phyloP scores from a whole-genome alignment of 2,329 filamentous ascomycete genomes.

The Fusarium transvaalense region DNA sequence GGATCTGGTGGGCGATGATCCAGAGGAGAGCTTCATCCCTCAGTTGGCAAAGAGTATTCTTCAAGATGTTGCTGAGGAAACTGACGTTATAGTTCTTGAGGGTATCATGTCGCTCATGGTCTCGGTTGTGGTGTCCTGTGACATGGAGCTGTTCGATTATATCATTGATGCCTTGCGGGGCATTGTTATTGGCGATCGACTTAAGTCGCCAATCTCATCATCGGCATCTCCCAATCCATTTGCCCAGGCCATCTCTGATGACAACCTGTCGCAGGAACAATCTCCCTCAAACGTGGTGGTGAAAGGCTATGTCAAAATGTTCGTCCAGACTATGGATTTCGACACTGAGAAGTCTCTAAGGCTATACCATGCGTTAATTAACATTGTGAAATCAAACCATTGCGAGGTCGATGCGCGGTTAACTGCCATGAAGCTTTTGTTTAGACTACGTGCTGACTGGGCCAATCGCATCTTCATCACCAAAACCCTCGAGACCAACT shows the following conservation, averaged over 20 bases:
- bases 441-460: constrained; percentile 86
- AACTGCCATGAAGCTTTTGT: constrained; percentile 81
- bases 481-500: constrained; percentile 76
- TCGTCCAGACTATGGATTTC: constrained; percentile 77
- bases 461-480: constrained; percentile 81
- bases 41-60: constrained; percentile 73
- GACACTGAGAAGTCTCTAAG: constrained; percentile 73
- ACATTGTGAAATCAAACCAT: constrained; percentile 69
- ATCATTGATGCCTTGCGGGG: constrained; percentile 66
- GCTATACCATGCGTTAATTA: constrained; percentile 73
- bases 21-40: constrained; percentile 68
- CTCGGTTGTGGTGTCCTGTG: constrained; percentile 71
- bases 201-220: constrained; percentile 58
- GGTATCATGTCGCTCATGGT: constrained; percentile 74
- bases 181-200: constrained; percentile 63
- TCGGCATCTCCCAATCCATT: constrained; percentile 46
- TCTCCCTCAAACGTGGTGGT: constrained; percentile 79
- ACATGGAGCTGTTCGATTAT: constrained; percentile 69
- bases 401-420: constrained; percentile 78
- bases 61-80: constrained; percentile 70
- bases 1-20: constrained; percentile 69
- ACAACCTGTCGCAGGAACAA: constrained; percentile 51
- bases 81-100: constrained; percentile 73
- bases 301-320: constrained; percentile 79
- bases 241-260: constrained; percentile 38